A percentile compares a stretch with the other conserved stretches of the same genome.
These are phyloP conservation scores for Fusarium tupiense DNA, from an alignment of 2,329 filamentous ascomycete species.

Conservation along the genomic window DNA sequence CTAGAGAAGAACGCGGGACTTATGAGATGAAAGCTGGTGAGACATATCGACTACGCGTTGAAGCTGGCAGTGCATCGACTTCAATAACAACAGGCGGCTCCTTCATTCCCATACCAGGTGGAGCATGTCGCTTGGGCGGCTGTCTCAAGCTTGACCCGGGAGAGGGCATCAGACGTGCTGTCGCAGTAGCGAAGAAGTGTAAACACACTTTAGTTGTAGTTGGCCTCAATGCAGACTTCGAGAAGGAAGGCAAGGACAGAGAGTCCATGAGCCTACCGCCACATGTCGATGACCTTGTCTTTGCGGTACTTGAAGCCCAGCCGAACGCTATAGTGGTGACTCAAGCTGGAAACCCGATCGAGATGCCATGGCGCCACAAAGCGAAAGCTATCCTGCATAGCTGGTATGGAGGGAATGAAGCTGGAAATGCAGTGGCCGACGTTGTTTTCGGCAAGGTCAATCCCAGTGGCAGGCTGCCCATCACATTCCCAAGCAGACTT, in stretches of 20 bases:
- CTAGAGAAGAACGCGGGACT: conserved; percentile 42
- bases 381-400: conserved; percentile 19
- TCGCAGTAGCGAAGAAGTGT: neutral
- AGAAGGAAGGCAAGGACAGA: conserved; percentile 28
- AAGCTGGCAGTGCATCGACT: conserved; percentile 16
- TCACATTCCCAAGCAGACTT: conserved; percentile 10
- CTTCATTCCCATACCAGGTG: conserved; percentile 22
- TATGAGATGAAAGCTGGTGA: conserved; percentile 1
- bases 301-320: conserved; percentile 5
- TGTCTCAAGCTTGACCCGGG: conserved; percentile 9
- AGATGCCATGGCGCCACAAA: conserved; percentile 21
- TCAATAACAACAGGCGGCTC: conserved; percentile 13
- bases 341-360: conserved; percentile 22
- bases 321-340: conserved; percentile 15
- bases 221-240: conserved; percentile 20
- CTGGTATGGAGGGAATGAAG: conserved; percentile 30
- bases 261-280: conserved; percentile 19
- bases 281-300: conserved; percentile 16
- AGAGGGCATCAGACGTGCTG: conserved; percentile 10
- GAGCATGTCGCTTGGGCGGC: conserved; percentile 30
- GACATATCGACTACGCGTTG: conserved; percentile 20
- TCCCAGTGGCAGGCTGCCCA: conserved; percentile 18
- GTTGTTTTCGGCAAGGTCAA: conserved; percentile 17
- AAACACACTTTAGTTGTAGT: conserved; percentile 14
- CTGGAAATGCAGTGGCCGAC: conserved; percentile 22